phyloP scores from a whole-genome alignment of 1,284 basidiomycete species.

The Heterobasidion irregulare region DNA sequence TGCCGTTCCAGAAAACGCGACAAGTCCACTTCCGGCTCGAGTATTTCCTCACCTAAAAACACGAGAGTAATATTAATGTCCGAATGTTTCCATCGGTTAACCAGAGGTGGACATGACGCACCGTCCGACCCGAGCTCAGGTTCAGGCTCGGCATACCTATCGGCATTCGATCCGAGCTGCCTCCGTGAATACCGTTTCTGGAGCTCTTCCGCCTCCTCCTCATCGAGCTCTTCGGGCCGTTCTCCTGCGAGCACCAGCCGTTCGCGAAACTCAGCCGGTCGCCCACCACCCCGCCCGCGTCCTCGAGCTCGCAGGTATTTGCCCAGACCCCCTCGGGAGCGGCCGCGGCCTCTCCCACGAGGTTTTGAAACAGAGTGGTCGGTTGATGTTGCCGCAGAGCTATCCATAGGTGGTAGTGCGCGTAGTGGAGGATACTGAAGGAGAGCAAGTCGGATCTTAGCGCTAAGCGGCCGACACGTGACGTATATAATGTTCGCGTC shows the following conservation, averaged over 20 bases:
- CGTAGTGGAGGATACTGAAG: too few relatives aligned
- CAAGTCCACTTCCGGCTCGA: slow-evolving; percentile 68
- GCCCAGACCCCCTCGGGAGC: slow-evolving; percentile 59
- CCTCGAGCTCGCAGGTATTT: slow-evolving; percentile 67
- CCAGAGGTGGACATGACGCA: slow-evolving; percentile 19
- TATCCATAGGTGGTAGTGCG: neutral
- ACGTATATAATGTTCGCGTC: too few relatives aligned
- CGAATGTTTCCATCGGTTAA: neutral
- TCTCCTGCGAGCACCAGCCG: slow-evolving; percentile 57
- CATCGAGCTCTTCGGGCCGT: slow-evolving; percentile 27
- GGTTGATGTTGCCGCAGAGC: neutral
- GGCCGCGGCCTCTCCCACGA: slow-evolving; percentile 41
- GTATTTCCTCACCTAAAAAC: slow-evolving; percentile 48
- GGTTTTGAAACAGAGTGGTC: neutral
- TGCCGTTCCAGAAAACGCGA: slow-evolving; percentile 59
- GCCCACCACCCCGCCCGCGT: slow-evolving; percentile 45
- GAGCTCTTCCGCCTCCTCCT: slow-evolving; percentile 37
- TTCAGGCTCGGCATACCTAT: slow-evolving; percentile 62
- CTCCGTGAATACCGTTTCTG: slow-evolving; percentile 45
- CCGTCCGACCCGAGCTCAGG: slow-evolving; percentile 62
- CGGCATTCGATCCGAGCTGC: slow-evolving; percentile 56
- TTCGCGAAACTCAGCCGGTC: slow-evolving; percentile 53
- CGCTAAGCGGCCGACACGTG: too few relatives aligned
- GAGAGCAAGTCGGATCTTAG: too few relatives aligned
- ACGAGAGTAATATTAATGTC: neutral